Conservation (phyloP, 2,329 filamentous ascomycete genomes). For the Ophiostoma populinum region DNA sequence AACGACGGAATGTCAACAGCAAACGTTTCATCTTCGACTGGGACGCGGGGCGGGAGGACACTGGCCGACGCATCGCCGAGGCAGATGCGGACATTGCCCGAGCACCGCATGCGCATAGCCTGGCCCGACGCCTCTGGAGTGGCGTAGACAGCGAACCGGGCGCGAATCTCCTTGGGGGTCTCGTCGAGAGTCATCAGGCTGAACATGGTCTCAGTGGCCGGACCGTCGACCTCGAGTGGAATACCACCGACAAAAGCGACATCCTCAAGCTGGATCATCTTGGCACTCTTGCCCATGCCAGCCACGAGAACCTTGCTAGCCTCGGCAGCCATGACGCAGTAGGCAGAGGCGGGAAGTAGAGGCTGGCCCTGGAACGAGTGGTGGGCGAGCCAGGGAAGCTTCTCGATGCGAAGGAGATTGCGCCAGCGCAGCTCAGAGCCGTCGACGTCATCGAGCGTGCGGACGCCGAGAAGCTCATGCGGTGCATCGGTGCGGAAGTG, state of each 20-base stretch:
- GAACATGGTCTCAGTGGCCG: slow-evolving; percentile 22
- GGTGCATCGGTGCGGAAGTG: slow-evolving; percentile 4
- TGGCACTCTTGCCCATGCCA: no score
- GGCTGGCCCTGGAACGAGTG: slow-evolving; percentile 24
- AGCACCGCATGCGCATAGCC: slow-evolving; percentile 21
- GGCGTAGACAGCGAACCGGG: slow-evolving; percentile 19
- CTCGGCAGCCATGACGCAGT: slow-evolving; percentile 29
- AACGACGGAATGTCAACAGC: slow-evolving; percentile 18
- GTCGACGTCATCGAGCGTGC: slow-evolving; percentile 6
- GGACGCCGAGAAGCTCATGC: slow-evolving; percentile 11
- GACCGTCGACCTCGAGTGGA: slow-evolving; percentile 16
- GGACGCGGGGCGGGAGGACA: no score
- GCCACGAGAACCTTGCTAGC: slow-evolving; percentile 19
- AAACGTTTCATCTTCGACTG: slow-evolving; percentile 20
- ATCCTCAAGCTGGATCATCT: slow-evolving; percentile 18
- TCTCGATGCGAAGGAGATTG: slow-evolving; percentile 7
- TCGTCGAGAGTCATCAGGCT: slow-evolving; percentile 14
- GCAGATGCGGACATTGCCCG: slow-evolving; percentile 17
- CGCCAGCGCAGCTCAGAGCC: slow-evolving; percentile 8
- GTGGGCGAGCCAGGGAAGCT: slow-evolving; percentile 13
- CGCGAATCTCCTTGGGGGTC: slow-evolving; percentile 13
- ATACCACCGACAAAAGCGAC: slow-evolving; percentile 19
- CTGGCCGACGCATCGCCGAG: no score
- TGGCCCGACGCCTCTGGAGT: slow-evolving; percentile 16
- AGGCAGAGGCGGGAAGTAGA: slow-evolving; percentile 29